phyloP scores from a whole-genome alignment of 805 yeast species.

The Kodamaea laetipori region DNA sequence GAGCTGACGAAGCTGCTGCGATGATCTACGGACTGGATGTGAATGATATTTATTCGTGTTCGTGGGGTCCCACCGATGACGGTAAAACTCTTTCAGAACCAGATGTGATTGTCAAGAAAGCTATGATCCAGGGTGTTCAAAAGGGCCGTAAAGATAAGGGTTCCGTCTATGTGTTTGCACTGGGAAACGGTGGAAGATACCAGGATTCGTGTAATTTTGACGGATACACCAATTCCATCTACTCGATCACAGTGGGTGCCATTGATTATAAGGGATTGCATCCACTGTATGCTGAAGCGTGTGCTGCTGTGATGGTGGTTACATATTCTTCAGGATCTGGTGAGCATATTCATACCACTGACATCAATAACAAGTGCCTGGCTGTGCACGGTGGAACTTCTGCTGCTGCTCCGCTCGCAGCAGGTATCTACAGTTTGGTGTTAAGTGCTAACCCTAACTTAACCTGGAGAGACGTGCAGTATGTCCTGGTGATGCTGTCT shows the following conservation, averaged over 20 bases:
- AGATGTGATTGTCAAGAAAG: constrained; percentile 71
- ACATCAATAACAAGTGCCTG: constrained; percentile 68
- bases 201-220: constrained; percentile 95
- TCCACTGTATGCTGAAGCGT: constrained; percentile 88
- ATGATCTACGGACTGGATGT: constrained; percentile 75
- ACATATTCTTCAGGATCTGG: constrained; percentile 92
- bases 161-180: constrained; percentile 89
- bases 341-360: constrained; percentile 88
- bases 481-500: constrained; percentile 72
- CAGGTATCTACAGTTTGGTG: constrained; percentile 88
- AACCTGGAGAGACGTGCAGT: constrained; percentile 96
- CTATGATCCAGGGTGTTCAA: constrained; percentile 79
- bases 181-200: constrained; percentile 85
- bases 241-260: constrained; percentile 93
- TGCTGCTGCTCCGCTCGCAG: constrained; percentile 98
- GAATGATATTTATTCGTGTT: constrained; percentile 93
- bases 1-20: constrained; percentile 91
- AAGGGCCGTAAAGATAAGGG: constrained; percentile 84
- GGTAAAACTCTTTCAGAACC: constrained; percentile 89
- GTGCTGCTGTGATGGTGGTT: constrained; percentile 92
- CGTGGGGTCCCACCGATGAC: constrained; percentile 98
- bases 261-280: constrained; percentile 84
- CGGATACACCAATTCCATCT: constrained; percentile 95
- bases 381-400: constrained; percentile 92
- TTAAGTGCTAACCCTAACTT: constrained; percentile 81